These are phyloP conservation scores for Blastocystis sp. DNA, from an alignment of 352 stramenopile species.

Conservation along the genomic window DNA sequence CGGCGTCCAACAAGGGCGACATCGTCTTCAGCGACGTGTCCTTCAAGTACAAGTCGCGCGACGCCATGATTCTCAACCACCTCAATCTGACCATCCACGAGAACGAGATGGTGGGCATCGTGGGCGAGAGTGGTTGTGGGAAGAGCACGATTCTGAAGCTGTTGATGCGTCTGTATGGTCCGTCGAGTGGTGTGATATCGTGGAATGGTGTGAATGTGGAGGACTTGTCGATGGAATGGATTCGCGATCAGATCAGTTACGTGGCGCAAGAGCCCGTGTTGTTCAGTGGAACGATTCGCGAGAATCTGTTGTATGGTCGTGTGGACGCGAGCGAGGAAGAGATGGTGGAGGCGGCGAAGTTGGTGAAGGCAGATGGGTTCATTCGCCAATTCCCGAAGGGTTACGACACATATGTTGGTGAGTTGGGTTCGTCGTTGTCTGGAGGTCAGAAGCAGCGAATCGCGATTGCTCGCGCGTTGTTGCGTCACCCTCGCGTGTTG, in stretches of 20 bases:
- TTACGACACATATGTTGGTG: constrained; percentile 86
- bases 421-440: constrained; percentile 84
- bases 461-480: constrained; percentile 87
- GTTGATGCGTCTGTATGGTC: constrained; percentile 77
- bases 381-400: constrained; percentile 85
- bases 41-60: constrained; percentile 77
- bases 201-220: constrained; percentile 9
- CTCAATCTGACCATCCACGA: constrained; percentile 74
- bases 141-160: constrained; percentile 77
- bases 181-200: constrained; percentile 13
- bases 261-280: constrained; percentile 89
- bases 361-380: constrained; percentile 88
- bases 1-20: constrained; percentile 39
- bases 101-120: constrained; percentile 75
- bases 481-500: constrained; percentile 86
- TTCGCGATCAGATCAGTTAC: constrained; percentile 81
- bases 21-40: constrained; percentile 77
- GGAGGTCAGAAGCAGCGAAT: constrained; percentile 93
- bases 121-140: constrained; percentile 76
- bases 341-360: constrained; percentile 81
- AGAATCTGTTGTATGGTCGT: constrained; percentile 83
- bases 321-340: constrained; percentile 81
- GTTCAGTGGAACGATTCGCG: constrained; percentile 82
- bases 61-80: constrained; percentile 75
- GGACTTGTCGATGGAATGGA: constrained; percentile 75